A percentile compares a stretch with the other conserved stretches of the same genome.
These are phyloP conservation scores for Boletus speciosus DNA, from an alignment of 768 basidiomycete species.

Conservation along the genomic window DNA sequence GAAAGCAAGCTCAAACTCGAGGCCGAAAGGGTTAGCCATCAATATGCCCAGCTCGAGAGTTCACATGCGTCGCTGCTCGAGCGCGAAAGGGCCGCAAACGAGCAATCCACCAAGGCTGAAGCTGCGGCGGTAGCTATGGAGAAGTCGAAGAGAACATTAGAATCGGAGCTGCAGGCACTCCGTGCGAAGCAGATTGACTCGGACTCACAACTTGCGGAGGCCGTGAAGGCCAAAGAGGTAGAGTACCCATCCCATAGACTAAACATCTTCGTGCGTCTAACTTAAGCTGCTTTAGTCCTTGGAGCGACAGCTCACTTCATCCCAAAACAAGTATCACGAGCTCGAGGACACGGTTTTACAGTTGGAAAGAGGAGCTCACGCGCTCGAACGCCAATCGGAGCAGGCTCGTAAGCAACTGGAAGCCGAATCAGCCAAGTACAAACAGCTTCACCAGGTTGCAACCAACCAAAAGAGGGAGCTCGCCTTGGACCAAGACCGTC, in stretches of 20 bases:
- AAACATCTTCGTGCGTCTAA: background rate
- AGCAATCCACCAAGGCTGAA: constrained; percentile 48
- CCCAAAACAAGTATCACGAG: constrained; percentile 74
- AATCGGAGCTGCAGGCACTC: constrained; percentile 71
- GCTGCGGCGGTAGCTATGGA: constrained; percentile 54
- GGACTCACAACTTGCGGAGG: constrained; percentile 61
- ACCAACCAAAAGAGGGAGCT: constrained; percentile 69
- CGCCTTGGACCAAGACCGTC: constrained; percentile 60
- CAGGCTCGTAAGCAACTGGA: constrained; percentile 69
- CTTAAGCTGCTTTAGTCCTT: constrained; percentile 48
- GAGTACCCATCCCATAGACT: constrained; percentile 10
- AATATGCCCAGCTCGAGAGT: constrained; percentile 56
- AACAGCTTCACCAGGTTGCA: constrained; percentile 66
- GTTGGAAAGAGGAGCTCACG: constrained; percentile 76
- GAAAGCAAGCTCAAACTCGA: constrained; percentile 78
- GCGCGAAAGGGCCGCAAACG: constrained; percentile 51
- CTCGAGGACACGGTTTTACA: constrained; percentile 87
- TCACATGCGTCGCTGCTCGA: constrained; percentile 65
- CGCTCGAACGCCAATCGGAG: constrained; percentile 71
- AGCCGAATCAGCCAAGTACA: constrained; percentile 65
- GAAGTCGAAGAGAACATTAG: constrained; percentile 61
- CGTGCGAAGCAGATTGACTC: constrained; percentile 65
- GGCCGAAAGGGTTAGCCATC: constrained; percentile 58
- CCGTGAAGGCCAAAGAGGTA: constrained; percentile 72
- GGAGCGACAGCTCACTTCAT: constrained; percentile 70